Conservation (phyloP, 768 basidiomycete species). For the Suillus plorans region DNA sequence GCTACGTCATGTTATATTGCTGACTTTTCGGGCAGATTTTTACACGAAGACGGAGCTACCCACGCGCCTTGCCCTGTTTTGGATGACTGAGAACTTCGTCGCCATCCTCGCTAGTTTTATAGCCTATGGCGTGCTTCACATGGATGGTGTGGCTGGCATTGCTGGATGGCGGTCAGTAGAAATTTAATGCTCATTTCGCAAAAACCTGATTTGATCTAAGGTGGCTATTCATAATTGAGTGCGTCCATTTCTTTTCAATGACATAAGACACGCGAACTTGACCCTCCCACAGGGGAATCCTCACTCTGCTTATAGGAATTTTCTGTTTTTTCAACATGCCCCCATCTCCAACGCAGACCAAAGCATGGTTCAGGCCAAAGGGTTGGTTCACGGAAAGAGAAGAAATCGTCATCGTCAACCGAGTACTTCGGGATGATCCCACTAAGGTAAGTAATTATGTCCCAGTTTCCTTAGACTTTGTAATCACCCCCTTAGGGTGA, state of each 20-base stretch:
- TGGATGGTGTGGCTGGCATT: conserved; percentile 53
- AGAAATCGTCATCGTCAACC: conserved; percentile 58
- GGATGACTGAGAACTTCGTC: conserved; percentile 48
- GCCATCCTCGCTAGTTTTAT: conserved; percentile 52
- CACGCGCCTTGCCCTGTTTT: conserved; percentile 54
- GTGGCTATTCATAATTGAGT: conserved; percentile 62
- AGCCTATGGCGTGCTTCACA: conserved; percentile 59
- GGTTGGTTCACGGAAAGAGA: conserved; percentile 67
- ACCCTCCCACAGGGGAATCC: conserved; percentile 35
- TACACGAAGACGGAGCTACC: conserved; percentile 63
- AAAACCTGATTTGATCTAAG: conserved; percentile 17
- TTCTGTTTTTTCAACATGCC: conserved; percentile 60
- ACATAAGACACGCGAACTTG: conserved; percentile 39
- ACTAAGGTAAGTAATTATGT: conserved; percentile 44
- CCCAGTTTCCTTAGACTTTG: not conserved
- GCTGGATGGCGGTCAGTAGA: conserved; percentile 49
- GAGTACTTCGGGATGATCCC: conserved; percentile 64
- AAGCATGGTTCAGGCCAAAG: conserved; percentile 54
- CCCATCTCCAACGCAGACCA: conserved; percentile 59
- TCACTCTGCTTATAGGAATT: conserved; percentile 52
- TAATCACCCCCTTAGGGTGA: conserved; percentile 39
- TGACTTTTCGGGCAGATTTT: conserved; percentile 29
- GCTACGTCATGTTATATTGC: not conserved
- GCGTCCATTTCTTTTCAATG: conserved; percentile 35
- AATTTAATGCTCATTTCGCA: not conserved